Conservation (phyloP, 441 rosid genomes). For the Gossypium schwendimanii region DNA sequence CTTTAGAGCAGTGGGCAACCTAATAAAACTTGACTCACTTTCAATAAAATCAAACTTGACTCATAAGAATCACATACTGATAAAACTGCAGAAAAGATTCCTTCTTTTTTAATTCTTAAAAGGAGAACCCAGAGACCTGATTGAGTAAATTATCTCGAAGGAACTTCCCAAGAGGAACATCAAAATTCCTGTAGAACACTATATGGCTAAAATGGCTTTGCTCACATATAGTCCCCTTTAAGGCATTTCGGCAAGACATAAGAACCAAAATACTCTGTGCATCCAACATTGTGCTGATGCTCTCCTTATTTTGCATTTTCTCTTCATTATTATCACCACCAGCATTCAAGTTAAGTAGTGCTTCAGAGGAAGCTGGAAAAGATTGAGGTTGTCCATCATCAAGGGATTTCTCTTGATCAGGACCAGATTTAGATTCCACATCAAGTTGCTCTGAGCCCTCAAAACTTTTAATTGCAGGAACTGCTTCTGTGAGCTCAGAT, state of each 20-base stretch:
- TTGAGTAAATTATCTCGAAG: constrained; percentile 69
- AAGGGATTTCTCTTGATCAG: constrained; percentile 32
- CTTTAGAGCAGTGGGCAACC: background rate
- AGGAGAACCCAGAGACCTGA: constrained; percentile 54
- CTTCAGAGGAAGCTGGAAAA: constrained; percentile 26
- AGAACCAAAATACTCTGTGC: constrained; percentile 85
- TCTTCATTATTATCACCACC: constrained; percentile 32
- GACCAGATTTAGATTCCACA: constrained; percentile 27
- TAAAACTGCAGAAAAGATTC: constrained; percentile 1
- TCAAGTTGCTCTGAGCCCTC: constrained; percentile 28
- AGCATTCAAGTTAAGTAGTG: constrained; percentile 23
- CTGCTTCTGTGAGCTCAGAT: constrained; percentile 25
- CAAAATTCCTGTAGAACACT: constrained; percentile 78
- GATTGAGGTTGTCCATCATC: constrained; percentile 30
- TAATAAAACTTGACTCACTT: background rate
- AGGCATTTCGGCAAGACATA: constrained; percentile 68
- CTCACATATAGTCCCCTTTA: constrained; percentile 66
- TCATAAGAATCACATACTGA: background rate
- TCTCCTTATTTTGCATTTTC: constrained; percentile 32
- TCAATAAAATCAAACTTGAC: background rate
- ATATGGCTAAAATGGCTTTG: constrained; percentile 95
- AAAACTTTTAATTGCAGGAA: constrained; percentile 31
- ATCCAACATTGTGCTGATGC: constrained; percentile 39
- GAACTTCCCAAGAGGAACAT: constrained; percentile 82
- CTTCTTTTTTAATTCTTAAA: background rate